Conservation (phyloP, 495 filamentous ascomycete species). For the Talaromyces proteolyticus region DNA sequence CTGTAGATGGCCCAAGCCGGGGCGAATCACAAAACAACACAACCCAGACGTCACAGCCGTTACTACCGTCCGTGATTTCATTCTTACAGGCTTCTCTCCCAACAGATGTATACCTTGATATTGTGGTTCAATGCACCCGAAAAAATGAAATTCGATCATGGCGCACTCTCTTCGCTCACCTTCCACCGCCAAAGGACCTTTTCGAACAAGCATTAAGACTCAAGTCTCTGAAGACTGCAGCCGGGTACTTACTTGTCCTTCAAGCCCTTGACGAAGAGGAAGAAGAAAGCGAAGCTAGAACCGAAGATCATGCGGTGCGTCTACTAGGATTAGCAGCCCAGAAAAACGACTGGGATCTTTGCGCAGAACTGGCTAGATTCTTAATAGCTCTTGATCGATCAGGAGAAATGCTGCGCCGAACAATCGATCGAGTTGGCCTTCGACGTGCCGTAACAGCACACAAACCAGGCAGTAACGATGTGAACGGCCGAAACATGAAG, state of each 20-base stretch:
- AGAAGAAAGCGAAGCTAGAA: constrained; percentile 59
- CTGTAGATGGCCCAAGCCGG: constrained; percentile 71
- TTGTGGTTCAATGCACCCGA: constrained; percentile 93
- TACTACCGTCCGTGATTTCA: constrained; percentile 80
- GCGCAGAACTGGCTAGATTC: constrained; percentile 90
- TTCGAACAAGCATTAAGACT: constrained; percentile 86
- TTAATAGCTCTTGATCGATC: constrained; percentile 85
- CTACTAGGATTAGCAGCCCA: constrained; percentile 76
- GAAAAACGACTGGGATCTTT: constrained; percentile 92
- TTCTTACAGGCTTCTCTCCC: constrained; percentile 82
- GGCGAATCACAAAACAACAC: constrained; percentile 41
- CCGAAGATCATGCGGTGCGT: constrained; percentile 61
- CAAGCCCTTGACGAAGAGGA: constrained; percentile 87
- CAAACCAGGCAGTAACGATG: background rate
- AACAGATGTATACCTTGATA: constrained; percentile 71
- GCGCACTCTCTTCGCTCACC: constrained; percentile 84
- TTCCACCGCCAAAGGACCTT: constrained; percentile 82
- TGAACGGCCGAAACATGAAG: constrained; percentile 26
- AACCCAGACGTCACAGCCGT: constrained; percentile 42
- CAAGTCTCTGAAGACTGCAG: constrained; percentile 88
- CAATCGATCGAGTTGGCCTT: constrained; percentile 63
- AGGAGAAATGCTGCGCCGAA: constrained; percentile 74
- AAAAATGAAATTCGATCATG: constrained; percentile 96
- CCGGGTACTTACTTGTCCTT: constrained; percentile 91
- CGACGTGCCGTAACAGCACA: constrained; percentile 11